Base-by-base conservation (phyloP, 208 protist genomes). In the Trypanosoma brucei region DNA sequence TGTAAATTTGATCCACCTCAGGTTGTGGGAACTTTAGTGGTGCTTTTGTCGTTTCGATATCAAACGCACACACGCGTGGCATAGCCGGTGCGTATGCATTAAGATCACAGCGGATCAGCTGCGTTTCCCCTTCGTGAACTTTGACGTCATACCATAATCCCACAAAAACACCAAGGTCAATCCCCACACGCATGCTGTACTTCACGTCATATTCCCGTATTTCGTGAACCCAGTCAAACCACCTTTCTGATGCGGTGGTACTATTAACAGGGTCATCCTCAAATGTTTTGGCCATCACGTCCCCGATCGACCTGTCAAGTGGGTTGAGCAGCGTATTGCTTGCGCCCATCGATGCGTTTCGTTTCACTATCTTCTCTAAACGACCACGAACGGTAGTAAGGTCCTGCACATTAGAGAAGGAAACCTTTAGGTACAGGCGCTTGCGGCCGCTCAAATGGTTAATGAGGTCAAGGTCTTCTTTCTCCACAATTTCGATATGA, bases 31-130 rank as follows among this genome's bases (percentile, higher is more conserved):
- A 99, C 70, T 98, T 99, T 46, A 99, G 80, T 36, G 98, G 98
- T 3, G 91, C 77, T 71, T 99, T 99, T 1, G 98, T 99, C 4
- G 95, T 99, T 71, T 99, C 98, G 70, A 99, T 99, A 90, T 99
- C 98, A 63, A 98, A 99, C 1, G 97, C 96, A 36, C 88, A 87
- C 1, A 98, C 81, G 2, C 78, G 75, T 5, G 94, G 94, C 78
- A 97, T 92, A 2, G 96, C 86, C 5, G 94, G 91, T n/a, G 85
- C 78, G 67, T 94, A 96, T 38, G 80, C 76, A 62, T 76, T 90
- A 56, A 97, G 89, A 59, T 95, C 88, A 59, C 86, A 89, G 42
- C 87, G 76, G 51, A 60, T 73, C 33, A 97, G 67, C 14, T 62
- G 75, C 31, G 72, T 77, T 40, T 90, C 78, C 0, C 91, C 91